Evolutionary conservation across 2,329 filamentous ascomycete genomes (phyloP).

Genomic region (Dactylellina cionopaga): DNA sequence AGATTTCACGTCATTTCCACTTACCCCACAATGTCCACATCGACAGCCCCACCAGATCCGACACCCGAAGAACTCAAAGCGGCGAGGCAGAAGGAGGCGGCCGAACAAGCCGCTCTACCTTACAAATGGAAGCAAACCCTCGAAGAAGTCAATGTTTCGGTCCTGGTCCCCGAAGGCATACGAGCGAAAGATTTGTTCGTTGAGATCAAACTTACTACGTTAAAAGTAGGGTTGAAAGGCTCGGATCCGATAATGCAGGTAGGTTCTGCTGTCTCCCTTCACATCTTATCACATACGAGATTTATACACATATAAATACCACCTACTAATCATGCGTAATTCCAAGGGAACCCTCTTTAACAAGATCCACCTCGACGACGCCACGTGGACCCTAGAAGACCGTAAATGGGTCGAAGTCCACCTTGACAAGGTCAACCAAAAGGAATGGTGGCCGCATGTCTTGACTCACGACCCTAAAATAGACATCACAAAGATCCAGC

Average conservation of each 20-base stretch:
- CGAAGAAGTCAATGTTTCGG: constrained; percentile 81
- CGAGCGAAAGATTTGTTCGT: constrained; percentile 86
- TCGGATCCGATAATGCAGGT: constrained; percentile 73
- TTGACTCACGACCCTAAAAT: constrained; percentile 87
- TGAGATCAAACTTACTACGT: constrained; percentile 78
- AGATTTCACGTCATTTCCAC: background rate
- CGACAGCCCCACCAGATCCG: constrained; percentile 46
- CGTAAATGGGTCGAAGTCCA: constrained; percentile 77
- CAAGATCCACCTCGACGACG: constrained; percentile 82
- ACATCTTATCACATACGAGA: no score
- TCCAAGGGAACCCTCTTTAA: constrained; percentile 85
- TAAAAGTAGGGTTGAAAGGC: constrained; percentile 86
- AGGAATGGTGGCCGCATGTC: constrained; percentile 98
- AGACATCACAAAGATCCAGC: constrained; percentile 92
- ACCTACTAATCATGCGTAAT: no score
- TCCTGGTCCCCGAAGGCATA: constrained; percentile 81
- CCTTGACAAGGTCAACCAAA: constrained; percentile 94
- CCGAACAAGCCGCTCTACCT: constrained; percentile 88
- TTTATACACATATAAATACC: no score
- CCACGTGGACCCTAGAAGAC: constrained; percentile 93
- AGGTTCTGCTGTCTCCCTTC: no score
- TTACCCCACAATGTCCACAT: constrained; percentile 39
- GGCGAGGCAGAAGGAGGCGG: constrained; percentile 75
- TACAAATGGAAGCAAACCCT: constrained; percentile 99
- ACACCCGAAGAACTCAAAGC: constrained; percentile 62